These are phyloP conservation scores for Boletus rubropictus DNA, from an alignment of 768 basidiomycete genomes.

Conservation along the genomic window DNA sequence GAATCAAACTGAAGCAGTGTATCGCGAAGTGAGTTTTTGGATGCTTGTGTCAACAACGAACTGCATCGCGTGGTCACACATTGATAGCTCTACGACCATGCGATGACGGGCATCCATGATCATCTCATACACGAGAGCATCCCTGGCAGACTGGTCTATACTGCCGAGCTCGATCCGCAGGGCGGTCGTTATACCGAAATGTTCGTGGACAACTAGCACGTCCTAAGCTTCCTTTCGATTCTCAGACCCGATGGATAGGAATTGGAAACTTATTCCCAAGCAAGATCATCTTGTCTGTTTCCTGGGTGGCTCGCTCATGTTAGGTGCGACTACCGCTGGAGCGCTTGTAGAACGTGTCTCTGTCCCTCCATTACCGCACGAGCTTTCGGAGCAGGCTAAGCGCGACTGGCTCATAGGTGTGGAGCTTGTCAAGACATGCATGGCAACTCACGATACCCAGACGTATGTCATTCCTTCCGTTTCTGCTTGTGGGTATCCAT, in stretches of 20 bases:
- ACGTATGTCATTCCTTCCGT: conserved; percentile 48
- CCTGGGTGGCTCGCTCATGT: conserved; percentile 85
- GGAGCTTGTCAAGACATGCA: conserved; percentile 82
- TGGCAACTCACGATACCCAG: conserved; percentile 76
- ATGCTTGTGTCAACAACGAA: background rate
- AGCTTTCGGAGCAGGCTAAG: conserved; percentile 55
- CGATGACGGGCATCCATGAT: conserved; percentile 76
- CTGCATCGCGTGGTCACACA: conserved; percentile 1
- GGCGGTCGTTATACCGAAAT: conserved; percentile 26
- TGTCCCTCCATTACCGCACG: conserved; percentile 57
- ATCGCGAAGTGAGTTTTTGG: conserved; percentile 54
- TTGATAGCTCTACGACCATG: conserved; percentile 80
- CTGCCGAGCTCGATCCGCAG: conserved; percentile 74
- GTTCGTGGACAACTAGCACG: conserved; percentile 26
- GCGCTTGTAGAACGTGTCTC: conserved; percentile 50
- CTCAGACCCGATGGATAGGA: conserved; percentile 34
- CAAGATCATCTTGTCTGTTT: conserved; percentile 98
- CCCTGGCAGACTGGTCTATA: conserved; percentile 61
- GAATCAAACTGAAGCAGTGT: conserved; percentile 71
- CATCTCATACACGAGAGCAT: conserved; percentile 65
- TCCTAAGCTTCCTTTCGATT: background rate
- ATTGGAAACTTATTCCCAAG: conserved; percentile 75
- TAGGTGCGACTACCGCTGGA: conserved; percentile 74
- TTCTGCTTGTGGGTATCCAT: background rate
- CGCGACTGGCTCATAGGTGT: conserved; percentile 81